Conservation (phyloP, 1,139 yeast genomes). For the Geotrichum aggregatum region DNA sequence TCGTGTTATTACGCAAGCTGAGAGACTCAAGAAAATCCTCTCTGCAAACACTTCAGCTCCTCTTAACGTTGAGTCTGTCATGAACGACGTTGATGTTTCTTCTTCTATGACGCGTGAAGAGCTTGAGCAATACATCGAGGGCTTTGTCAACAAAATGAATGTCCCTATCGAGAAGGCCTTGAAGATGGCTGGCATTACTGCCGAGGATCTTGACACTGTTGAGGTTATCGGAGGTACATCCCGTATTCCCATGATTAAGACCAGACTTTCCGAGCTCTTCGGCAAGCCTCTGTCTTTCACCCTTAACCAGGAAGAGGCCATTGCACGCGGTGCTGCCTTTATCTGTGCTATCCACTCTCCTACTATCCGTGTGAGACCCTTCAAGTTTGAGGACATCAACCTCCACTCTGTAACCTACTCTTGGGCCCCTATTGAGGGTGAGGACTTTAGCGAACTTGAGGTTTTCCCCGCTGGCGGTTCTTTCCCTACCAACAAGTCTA, state of each 20-base stretch:
- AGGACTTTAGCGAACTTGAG: slow-evolving; percentile 85
- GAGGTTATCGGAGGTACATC: slow-evolving; percentile 98
- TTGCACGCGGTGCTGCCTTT: slow-evolving; percentile 98
- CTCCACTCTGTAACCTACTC: slow-evolving; percentile 86
- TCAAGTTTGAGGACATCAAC: slow-evolving; percentile 95
- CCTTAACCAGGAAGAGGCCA: slow-evolving; percentile 97
- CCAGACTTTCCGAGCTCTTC: slow-evolving; percentile 71
- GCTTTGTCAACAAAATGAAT: slow-evolving; percentile 70
- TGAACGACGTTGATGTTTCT: slow-evolving; percentile 95
- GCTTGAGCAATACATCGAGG: slow-evolving; percentile 82
- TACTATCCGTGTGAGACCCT: slow-evolving; percentile 96
- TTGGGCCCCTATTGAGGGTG: slow-evolving; percentile 93
- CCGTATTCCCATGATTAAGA: slow-evolving; percentile 91
- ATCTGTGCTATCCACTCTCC: slow-evolving; percentile 99
- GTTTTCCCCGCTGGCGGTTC: slow-evolving; percentile 93
- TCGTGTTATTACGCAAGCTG: slow-evolving; percentile 88
- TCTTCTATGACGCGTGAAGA: slow-evolving; percentile 87
- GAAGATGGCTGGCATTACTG: slow-evolving; percentile 67
- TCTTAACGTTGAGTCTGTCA: slow-evolving; percentile 89
- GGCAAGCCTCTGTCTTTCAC: slow-evolving; percentile 89
- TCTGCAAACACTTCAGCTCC: slow-evolving; percentile 96
- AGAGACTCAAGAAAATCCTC: slow-evolving; percentile 88
- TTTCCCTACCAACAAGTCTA: slow-evolving; percentile 93
- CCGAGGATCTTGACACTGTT: slow-evolving; percentile 76
- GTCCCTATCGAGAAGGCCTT: slow-evolving; percentile 80